A percentile compares a stretch with the other conserved stretches of the same genome.
These are phyloP conservation scores for Lactarius tabidus DNA, from an alignment of 768 basidiomycete species.

Conservation along the genomic window DNA sequence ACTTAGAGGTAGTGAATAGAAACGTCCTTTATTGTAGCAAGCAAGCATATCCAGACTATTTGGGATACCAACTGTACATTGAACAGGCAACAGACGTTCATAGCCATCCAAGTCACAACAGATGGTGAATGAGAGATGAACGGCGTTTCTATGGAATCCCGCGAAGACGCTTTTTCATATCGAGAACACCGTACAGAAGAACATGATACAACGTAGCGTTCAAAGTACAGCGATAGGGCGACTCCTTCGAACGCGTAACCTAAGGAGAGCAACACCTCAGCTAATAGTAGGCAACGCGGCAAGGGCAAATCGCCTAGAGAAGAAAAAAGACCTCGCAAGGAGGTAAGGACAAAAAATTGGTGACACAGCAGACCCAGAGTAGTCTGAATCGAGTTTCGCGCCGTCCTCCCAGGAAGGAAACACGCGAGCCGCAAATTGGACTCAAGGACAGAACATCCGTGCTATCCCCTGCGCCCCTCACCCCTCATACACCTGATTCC, in stretches of 20 bases:
- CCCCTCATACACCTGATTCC: slow-evolving; percentile 26
- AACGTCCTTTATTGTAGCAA: not conserved
- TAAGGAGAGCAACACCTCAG: not conserved
- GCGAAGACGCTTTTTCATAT: too few species aligned
- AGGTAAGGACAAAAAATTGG: slow-evolving; percentile 34
- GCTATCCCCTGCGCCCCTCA: slow-evolving; percentile 15
- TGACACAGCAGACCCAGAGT: slow-evolving; percentile 54
- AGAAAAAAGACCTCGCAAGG: slow-evolving; percentile 26
- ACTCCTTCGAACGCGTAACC: not conserved
- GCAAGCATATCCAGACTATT: too few species aligned
- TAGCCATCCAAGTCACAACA: too few species aligned
- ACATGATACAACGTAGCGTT: not conserved
- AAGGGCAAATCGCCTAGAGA: not conserved
- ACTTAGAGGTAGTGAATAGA: not conserved
- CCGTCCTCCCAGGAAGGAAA: slow-evolving; percentile 18
- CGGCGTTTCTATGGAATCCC: too few species aligned
- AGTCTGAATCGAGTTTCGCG: slow-evolving; percentile 67
- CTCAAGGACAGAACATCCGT: slow-evolving; percentile 46
- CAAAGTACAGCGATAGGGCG: not conserved
- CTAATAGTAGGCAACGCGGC: not conserved
- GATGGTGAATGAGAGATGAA: too few species aligned
- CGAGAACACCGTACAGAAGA: not conserved
- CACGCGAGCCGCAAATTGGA: slow-evolving; percentile 61
- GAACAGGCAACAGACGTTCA: not conserved
- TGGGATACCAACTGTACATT: not conserved